Conservation (phyloP, 208 protist genomes). For the Trypanosoma grayi region DNA sequence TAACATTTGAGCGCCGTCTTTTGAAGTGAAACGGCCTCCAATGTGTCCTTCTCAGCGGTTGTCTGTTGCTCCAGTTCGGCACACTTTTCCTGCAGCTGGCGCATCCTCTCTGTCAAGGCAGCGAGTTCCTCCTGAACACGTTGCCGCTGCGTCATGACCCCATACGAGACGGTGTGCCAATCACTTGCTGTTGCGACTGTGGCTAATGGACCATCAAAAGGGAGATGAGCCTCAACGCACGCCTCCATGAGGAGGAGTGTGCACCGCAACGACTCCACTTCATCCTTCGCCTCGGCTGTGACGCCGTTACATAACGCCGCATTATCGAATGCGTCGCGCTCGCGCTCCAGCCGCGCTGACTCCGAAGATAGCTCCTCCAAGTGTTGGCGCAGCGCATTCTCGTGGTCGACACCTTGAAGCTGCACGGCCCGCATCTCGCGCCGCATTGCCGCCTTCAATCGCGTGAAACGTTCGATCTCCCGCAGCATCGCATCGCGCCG, state of each 20-base stretch:
- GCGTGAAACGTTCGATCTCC: slow-evolving; percentile 1
- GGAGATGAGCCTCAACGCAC: not conserved
- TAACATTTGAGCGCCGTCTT: no score
- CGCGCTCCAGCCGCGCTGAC: not conserved
- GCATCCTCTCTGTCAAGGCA: not conserved
- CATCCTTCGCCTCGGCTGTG: not conserved
- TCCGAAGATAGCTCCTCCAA: not conserved
- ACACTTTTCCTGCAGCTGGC: not conserved
- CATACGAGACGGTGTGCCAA: not conserved
- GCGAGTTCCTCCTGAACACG: not conserved
- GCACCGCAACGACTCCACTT: not conserved
- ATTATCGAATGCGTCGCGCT: not conserved
- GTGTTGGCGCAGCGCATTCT: not conserved
- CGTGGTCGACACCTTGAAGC: not conserved
- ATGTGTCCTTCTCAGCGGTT: no score
- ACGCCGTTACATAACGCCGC: not conserved
- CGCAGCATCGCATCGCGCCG: not conserved
- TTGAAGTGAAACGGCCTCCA: no score
- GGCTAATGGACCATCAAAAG: not conserved
- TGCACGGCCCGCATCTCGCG: not conserved
- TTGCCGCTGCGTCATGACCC: not conserved
- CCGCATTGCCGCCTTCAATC: not conserved
- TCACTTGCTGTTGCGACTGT: not conserved
- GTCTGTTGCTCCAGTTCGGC: not conserved
- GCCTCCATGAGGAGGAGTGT: not conserved